Evolutionary conservation across 148 eudicot species (phyloP).

Genomic region (Talinum fruticosum): DNA sequence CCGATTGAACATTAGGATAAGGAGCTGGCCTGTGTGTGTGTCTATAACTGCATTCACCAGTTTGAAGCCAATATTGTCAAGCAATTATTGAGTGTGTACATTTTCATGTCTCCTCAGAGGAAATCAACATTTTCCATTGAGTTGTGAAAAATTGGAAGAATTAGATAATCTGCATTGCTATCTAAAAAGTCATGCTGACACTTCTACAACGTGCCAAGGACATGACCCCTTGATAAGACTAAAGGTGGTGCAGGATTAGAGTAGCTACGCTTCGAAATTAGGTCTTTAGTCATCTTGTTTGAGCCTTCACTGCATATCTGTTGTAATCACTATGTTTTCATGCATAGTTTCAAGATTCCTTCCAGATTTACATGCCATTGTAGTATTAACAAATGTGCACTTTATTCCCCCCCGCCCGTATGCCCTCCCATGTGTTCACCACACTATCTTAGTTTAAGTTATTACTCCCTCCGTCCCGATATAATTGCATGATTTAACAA

Average conservation of each 20-base stretch:
- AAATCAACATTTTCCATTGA: not conserved
- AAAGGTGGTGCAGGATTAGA: not conserved
- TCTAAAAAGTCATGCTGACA: not conserved
- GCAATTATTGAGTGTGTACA: not conserved
- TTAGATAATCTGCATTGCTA: not conserved
- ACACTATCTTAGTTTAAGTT: not conserved
- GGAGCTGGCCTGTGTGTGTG: not conserved
- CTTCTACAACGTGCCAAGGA: not conserved
- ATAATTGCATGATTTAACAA: too few relatives aligned
- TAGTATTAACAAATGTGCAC: not conserved
- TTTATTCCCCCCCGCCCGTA: not conserved
- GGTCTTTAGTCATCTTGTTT: not conserved
- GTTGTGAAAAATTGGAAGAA: not conserved
- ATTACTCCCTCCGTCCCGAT: too few relatives aligned
- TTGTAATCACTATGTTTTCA: not conserved
- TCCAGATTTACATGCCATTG: not conserved
- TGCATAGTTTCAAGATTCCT: not conserved
- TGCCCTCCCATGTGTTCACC: not conserved
- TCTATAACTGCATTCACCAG: not conserved
- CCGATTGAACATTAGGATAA: not conserved
- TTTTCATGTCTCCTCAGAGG: not conserved
- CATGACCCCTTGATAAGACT: not conserved
- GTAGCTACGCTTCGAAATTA: not conserved
- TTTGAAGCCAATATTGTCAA: not conserved
- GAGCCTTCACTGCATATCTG: not conserved